A percentile compares a stretch with the other conserved stretches of the same genome.
These are phyloP conservation scores for Hydnomerulius pinastri DNA, from an alignment of 768 basidiomycete genomes.

Conservation along the genomic window DNA sequence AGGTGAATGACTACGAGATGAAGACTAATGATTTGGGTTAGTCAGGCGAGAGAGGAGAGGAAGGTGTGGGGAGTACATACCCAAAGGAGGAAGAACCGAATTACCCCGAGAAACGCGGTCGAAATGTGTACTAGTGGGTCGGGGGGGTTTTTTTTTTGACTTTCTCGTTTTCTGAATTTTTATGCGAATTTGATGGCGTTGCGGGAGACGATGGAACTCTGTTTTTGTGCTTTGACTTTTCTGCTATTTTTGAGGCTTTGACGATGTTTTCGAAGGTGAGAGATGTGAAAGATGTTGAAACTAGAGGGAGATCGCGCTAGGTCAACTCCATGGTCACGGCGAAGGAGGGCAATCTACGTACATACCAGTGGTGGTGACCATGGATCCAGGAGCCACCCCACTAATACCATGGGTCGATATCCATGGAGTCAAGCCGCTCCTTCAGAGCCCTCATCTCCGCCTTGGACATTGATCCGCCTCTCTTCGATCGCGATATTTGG, in stretches of 20 bases:
- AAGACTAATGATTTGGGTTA: not conserved
- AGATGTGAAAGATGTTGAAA: not conserved
- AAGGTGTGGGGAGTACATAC: not conserved
- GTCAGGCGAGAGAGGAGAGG: not conserved
- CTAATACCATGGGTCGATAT: constrained; percentile 12
- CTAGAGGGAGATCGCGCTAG: not conserved
- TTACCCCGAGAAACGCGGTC: not conserved
- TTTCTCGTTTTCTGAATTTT: too few species aligned
- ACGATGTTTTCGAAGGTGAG: not conserved
- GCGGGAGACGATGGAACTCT: not conserved
- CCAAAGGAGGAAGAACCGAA: not conserved
- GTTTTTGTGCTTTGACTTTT: not conserved
- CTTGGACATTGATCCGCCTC: constrained; percentile 7
- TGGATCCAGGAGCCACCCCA: not conserved
- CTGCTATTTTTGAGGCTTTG: not conserved
- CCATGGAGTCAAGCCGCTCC: constrained; percentile 10
- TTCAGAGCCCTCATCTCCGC: constrained; percentile 10
- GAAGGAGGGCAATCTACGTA: not conserved
- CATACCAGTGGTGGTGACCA: constrained; percentile 1
- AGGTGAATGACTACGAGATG: constrained; percentile 9
- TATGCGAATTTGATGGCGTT: too few species aligned
- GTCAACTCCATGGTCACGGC: too few species aligned
- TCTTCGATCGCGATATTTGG: constrained; percentile 18
- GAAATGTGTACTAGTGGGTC: too few species aligned
- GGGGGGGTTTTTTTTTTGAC: too few species aligned